Evolutionary conservation across 495 filamentous ascomycete genomes (phyloP).

Genomic region (Neurospora sp.): DNA sequence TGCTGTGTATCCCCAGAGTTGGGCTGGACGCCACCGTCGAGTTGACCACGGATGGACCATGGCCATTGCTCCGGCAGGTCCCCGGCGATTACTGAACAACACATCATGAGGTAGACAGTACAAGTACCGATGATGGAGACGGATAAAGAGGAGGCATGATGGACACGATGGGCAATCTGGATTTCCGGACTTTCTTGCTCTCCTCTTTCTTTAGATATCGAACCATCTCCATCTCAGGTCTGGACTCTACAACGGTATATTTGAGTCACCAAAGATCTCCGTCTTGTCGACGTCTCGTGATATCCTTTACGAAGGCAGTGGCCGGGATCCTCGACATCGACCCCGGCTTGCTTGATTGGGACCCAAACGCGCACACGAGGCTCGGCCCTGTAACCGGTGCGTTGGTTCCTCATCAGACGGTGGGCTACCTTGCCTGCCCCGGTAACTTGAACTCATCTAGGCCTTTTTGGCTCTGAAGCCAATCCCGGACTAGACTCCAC

Average conservation of each 20-base stretch:
- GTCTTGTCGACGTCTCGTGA: background rate
- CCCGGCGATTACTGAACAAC: background rate
- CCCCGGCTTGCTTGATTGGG: background rate
- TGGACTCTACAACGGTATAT: background rate
- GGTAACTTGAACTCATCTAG: background rate
- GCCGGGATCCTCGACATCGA: background rate
- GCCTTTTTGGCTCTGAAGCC: background rate
- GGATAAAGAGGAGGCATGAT: background rate
- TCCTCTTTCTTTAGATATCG: background rate
- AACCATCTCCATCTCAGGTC: background rate
- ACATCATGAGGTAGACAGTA: background rate
- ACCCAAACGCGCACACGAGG: background rate
- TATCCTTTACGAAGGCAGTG: background rate
- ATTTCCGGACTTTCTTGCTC: background rate
- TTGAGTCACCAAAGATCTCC: background rate
- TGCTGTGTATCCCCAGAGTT: background rate
- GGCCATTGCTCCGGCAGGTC: background rate
- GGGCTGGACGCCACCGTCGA: background rate
- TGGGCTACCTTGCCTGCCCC: background rate
- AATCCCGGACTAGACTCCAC: background rate
- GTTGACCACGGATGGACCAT: background rate
- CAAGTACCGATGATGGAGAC: background rate
- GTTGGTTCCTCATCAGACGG: background rate
- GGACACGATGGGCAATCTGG: background rate
- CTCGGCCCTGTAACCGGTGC: background rate